These are phyloP conservation scores for Elongisporangium prolatum DNA, from an alignment of 352 stramenopile genomes.

Conservation along the genomic window DNA sequence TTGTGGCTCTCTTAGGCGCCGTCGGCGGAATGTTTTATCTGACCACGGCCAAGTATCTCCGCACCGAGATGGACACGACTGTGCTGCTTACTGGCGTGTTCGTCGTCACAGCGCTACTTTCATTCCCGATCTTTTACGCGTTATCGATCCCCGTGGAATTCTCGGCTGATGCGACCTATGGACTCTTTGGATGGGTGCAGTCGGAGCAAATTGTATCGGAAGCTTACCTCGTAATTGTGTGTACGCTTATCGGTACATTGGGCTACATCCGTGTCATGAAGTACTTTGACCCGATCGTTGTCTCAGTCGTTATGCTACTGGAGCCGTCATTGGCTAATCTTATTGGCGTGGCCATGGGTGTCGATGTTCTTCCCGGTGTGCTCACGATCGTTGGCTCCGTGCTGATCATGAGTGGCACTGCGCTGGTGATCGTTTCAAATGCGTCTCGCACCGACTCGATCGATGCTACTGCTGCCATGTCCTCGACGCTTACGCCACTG, in stretches of 20 bases:
- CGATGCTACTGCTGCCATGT: slow-evolving; percentile 76
- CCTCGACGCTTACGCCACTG: slow-evolving; percentile 32
- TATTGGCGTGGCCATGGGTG: slow-evolving; percentile 66
- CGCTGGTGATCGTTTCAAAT: slow-evolving; percentile 72
- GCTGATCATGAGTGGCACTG: slow-evolving; percentile 64
- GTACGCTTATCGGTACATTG: slow-evolving; percentile 80
- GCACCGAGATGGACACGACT: slow-evolving; percentile 58
- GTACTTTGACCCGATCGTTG: slow-evolving; percentile 89
- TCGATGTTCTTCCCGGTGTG: slow-evolving; percentile 71
- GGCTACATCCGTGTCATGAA: slow-evolving; percentile 89
- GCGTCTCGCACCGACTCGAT: slow-evolving; percentile 76
- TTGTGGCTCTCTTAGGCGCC: slow-evolving; percentile 70
- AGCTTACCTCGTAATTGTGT: slow-evolving; percentile 83
- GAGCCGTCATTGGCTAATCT: slow-evolving; percentile 76
- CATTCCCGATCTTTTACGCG: slow-evolving; percentile 61
- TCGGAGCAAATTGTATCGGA: slow-evolving; percentile 62
- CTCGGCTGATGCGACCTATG: slow-evolving; percentile 60
- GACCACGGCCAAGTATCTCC: slow-evolving; percentile 64
- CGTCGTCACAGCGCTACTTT: slow-evolving; percentile 53
- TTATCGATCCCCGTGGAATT: slow-evolving; percentile 64
- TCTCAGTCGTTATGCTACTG: slow-evolving; percentile 87
- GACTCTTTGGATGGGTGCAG: slow-evolving; percentile 84
- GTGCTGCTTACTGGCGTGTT: slow-evolving; percentile 68
- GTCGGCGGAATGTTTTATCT: slow-evolving; percentile 74
- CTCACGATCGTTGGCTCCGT: slow-evolving; percentile 61